These are phyloP conservation scores for Bretziella fagacearum DNA, from an alignment of 2,329 filamentous ascomycete genomes.

Conservation along the genomic window DNA sequence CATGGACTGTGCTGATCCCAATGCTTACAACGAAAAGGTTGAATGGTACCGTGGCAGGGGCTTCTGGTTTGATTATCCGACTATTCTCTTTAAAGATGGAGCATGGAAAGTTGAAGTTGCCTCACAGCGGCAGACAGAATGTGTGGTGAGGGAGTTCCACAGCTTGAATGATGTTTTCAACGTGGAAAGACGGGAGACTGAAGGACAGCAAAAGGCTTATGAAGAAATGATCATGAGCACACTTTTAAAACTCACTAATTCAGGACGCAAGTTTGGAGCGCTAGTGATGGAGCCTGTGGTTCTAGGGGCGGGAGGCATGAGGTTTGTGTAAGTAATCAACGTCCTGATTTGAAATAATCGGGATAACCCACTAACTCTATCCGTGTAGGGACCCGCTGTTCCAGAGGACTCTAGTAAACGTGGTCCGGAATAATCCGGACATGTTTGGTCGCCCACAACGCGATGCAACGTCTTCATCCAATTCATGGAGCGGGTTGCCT, in stretches of 20 bases:
- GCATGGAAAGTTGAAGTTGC: conserved; percentile 51
- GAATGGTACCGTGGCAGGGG: conserved; percentile 74
- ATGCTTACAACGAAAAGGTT: conserved; percentile 61
- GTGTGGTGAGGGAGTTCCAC: conserved; percentile 28
- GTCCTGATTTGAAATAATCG: not conserved
- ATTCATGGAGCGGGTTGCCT: conserved; percentile 55
- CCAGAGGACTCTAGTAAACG: conserved; percentile 51
- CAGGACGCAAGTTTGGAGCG: conserved; percentile 55
- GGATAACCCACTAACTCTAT: not conserved
- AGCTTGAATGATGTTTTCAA: conserved; percentile 44
- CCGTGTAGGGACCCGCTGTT: conserved; percentile 57
- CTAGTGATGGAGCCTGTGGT: conserved; percentile 67
- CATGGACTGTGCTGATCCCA: conserved; percentile 71
- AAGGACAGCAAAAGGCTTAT: conserved; percentile 35
- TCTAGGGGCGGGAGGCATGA: conserved; percentile 70
- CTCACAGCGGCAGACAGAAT: too few relatives aligned
- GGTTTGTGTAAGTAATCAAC: conserved; percentile 44
- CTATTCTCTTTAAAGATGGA: conserved; percentile 48
- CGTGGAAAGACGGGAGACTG: conserved; percentile 29
- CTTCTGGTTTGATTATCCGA: conserved; percentile 66
- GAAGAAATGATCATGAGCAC: conserved; percentile 38
- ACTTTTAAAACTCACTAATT: conserved; percentile 32
- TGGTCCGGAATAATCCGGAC: conserved; percentile 42
- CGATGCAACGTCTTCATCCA: conserved; percentile 16
- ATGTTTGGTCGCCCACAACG: conserved; percentile 29